phyloP scores from a whole-genome alignment of 1,139 yeast genomes.

The Scheffersomyces lignicola region DNA sequence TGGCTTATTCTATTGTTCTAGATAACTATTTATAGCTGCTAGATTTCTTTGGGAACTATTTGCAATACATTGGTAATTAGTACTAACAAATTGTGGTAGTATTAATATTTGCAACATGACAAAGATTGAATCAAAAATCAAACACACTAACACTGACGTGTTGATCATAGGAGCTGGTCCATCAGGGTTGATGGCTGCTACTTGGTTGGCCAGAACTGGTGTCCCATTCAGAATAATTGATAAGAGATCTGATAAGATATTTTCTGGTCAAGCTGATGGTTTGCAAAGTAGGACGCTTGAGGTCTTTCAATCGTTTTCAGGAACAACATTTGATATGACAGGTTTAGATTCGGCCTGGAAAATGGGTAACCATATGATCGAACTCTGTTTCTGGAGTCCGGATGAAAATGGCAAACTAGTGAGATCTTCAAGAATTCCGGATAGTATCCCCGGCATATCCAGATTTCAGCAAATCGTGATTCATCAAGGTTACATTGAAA shows the following conservation, averaged over 20 bases:
- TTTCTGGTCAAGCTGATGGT: constrained; percentile 40
- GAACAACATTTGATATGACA: constrained; percentile 19
- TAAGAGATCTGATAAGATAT: constrained; percentile 25
- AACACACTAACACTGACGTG: constrained; percentile 29
- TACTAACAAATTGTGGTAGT: too few relatives aligned
- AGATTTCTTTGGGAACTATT: too few relatives aligned
- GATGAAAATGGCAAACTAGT: constrained; percentile 16
- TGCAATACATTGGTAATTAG: too few relatives aligned
- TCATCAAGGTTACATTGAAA: constrained; percentile 33
- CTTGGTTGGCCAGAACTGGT: constrained; percentile 31
- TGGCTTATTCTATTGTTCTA: too few relatives aligned
- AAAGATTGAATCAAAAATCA: constrained; percentile 10
- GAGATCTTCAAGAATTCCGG: constrained; percentile 26
- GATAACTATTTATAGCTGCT: too few relatives aligned
- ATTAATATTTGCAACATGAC: too few relatives aligned
- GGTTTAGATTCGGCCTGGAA: constrained; percentile 23
- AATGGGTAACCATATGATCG: constrained; percentile 26
- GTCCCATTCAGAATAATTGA: constrained; percentile 28
- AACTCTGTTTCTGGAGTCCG: constrained; percentile 26
- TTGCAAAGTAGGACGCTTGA: constrained; percentile 28
- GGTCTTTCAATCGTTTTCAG: constrained; percentile 21
- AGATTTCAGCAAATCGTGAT: constrained; percentile 29
- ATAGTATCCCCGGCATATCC: constrained; percentile 28
- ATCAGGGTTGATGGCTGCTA: constrained; percentile 31
- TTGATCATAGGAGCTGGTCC: constrained; percentile 40